Evolutionary conservation across 1,284 basidiomycete species (phyloP).

Genomic region (Ustilago nuda): DNA sequence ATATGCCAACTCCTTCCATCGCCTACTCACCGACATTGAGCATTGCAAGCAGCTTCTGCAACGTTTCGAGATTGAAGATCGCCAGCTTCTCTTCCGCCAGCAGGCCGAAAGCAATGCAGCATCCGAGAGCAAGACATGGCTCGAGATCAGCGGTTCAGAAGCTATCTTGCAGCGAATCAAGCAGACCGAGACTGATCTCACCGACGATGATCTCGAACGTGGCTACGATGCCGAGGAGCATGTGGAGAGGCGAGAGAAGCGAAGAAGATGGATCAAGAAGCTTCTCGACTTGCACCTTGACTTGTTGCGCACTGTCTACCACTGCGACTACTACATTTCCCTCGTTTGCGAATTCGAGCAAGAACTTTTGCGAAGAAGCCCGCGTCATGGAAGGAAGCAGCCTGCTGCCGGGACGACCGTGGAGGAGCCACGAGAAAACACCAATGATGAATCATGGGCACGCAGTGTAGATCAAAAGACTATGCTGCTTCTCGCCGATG

Average conservation of each 20-base stretch:
- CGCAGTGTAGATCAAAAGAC: slow-evolving; percentile 60
- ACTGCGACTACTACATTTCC: slow-evolving; percentile 66
- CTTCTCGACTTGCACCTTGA: slow-evolving; percentile 64
- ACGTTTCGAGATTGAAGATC: slow-evolving; percentile 56
- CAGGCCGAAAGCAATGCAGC: slow-evolving; percentile 14
- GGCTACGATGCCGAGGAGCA: slow-evolving; percentile 38
- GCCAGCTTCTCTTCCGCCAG: slow-evolving; percentile 41
- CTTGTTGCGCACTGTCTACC: slow-evolving; percentile 60
- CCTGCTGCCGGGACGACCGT: slow-evolving; percentile 30
- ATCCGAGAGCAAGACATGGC: slow-evolving; percentile 29
- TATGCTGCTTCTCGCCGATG: slow-evolving; percentile 41
- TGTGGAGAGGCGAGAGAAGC: slow-evolving; percentile 35
- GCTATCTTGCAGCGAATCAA: slow-evolving; percentile 40
- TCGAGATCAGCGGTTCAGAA: slow-evolving; percentile 39
- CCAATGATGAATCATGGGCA: slow-evolving; percentile 58
- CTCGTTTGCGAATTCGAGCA: slow-evolving; percentile 63
- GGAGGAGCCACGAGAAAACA: slow-evolving; percentile 42
- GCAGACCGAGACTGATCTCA: slow-evolving; percentile 26
- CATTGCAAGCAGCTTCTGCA: slow-evolving; percentile 56
- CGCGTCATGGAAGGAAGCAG: slow-evolving; percentile 53
- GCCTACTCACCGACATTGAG: slow-evolving; percentile 53
- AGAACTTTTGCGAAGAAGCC: slow-evolving; percentile 59
- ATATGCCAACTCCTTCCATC: slow-evolving; percentile 53
- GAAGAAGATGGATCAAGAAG: slow-evolving; percentile 51
- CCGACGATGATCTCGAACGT: slow-evolving; percentile 36